Conservation (phyloP, 108 stramenopile species). For the Chaetoceros tenuissimus region DNA sequence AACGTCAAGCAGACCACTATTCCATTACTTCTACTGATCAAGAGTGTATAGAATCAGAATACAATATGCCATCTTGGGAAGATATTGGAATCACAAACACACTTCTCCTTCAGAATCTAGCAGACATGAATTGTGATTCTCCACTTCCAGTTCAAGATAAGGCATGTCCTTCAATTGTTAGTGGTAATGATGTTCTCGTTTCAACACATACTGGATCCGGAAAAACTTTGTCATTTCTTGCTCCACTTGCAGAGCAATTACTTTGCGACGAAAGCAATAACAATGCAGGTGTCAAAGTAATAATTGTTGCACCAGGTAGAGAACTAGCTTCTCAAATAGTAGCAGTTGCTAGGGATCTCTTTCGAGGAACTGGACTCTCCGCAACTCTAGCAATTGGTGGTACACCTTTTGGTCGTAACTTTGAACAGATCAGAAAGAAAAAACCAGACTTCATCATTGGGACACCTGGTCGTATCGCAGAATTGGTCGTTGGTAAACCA, state of each 20-base stretch:
- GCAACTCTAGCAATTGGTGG: slow-evolving; percentile 76
- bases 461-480: slow-evolving; percentile 80
- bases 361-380: slow-evolving; percentile 49
- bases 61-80: slow-evolving; percentile 31
- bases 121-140: slow-evolving; percentile 42
- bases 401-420: slow-evolving; percentile 56
- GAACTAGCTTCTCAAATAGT: slow-evolving; percentile 83
- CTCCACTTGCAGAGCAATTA: slow-evolving; percentile 55
- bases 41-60: slow-evolving; percentile 11
- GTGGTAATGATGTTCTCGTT: slow-evolving; percentile 59
- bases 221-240: slow-evolving; percentile 77
- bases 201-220: slow-evolving; percentile 82
- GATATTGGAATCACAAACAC: slow-evolving; percentile 56
- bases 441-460: slow-evolving; percentile 78
- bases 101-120: slow-evolving; percentile 42
- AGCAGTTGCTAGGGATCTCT: slow-evolving; percentile 50
- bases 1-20: slow-evolving; percentile 34
- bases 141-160: slow-evolving; percentile 71
- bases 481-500: slow-evolving; percentile 66
- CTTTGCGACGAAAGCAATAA: slow-evolving; percentile 13
- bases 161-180: slow-evolving; percentile 49
- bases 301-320: slow-evolving; percentile 78
- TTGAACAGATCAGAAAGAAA: slow-evolving; percentile 61
- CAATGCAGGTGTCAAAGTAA: slow-evolving; percentile 26
- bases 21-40: slow-evolving; percentile 13